phyloP scores from a whole-genome alignment of 2,329 filamentous ascomycete genomes.

The Pseudopyrenochaeta lycopersici region DNA sequence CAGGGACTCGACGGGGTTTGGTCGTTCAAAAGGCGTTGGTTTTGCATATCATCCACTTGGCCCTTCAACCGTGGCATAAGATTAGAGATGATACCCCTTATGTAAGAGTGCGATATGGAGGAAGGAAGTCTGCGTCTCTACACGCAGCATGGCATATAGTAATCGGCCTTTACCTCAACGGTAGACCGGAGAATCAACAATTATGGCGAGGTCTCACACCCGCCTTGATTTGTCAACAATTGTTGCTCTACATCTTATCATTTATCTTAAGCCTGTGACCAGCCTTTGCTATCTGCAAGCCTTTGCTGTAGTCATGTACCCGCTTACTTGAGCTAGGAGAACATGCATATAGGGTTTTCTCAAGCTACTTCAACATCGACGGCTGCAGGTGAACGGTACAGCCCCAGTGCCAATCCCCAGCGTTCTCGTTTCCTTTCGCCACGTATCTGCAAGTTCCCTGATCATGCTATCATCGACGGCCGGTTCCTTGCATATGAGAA shows the following conservation, averaged over 20 bases:
- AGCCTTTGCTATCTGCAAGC: constrained; percentile 2
- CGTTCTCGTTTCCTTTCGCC: constrained; percentile 7
- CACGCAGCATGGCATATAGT: constrained; percentile 30
- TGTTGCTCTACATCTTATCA: neutral
- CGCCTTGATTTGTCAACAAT: constrained; percentile 12
- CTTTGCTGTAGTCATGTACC: neutral
- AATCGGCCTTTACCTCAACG: constrained; percentile 21
- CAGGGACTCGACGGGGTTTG: constrained; percentile 39
- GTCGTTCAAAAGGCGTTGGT: constrained; percentile 47
- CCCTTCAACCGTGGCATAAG: constrained; percentile 50
- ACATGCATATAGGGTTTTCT: constrained; percentile 7
- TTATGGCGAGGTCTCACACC: constrained; percentile 18
- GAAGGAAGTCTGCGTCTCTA: constrained; percentile 22
- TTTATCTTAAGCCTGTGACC: neutral
- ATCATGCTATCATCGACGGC: constrained; percentile 5
- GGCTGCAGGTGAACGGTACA: constrained; percentile 7
- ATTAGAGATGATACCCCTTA: constrained; percentile 37
- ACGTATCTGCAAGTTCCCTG: neutral
- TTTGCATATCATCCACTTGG: constrained; percentile 47
- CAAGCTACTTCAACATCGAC: constrained; percentile 14
- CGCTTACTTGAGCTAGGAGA: neutral
- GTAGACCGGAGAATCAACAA: constrained; percentile 29
- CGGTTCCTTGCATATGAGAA: constrained; percentile 3
- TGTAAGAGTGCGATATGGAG: constrained; percentile 38
- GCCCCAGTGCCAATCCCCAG: constrained; percentile 2